Base-by-base conservation (phyloP, 345 rosid species). In the Bretschneidera sinensis region DNA sequence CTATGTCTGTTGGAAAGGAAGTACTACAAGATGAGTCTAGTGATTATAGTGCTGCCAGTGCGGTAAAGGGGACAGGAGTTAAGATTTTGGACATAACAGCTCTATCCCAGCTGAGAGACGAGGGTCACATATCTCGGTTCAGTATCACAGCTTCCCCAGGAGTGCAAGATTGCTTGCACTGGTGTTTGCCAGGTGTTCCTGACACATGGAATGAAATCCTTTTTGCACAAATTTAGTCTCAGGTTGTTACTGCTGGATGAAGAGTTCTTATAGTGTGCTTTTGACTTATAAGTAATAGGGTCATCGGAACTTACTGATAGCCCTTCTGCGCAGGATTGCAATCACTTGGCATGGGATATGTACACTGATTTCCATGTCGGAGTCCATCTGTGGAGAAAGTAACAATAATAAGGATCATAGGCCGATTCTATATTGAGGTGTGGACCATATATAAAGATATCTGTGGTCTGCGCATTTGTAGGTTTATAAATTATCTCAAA, bases 171-270 rank as follows among this genome's bases (percentile, higher is more conserved):
- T 83, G 92, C 74, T 71, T 86, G 70, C 89, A 83, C 59, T 86
- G 92, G 92, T 83, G 92, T 72, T 73, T 81, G 50, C 92, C 89
- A 3, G 92, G 89, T 52, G 85, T 86, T 72, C 92, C 92, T 5
- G 92, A 86, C 64, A 76, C 85, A 2, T 86, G 92, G 92, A 86
- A 86, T 52, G 86, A 81, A 63, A 70, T 83, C 55, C 89, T 86
- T 34, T 78, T 68, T 51, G 85, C 83, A 48, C 78, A 79, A 55
- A 67, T 73, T 7, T 68, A 76, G 63, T 31, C 35, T 15, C 45
- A 17, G 21, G 14, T 20, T 48, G 22, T 47, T 21, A 53, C 16
- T 48, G 21, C 25, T 0, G 19, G 19, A 39, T 25, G 60, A 51
- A 43, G 57, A 24, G 6, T 51, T 59, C 21, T 45, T 23, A 10